phyloP scores from a whole-genome alignment of 352 stramenopile genomes.

The Globisporangium takayamanum region DNA sequence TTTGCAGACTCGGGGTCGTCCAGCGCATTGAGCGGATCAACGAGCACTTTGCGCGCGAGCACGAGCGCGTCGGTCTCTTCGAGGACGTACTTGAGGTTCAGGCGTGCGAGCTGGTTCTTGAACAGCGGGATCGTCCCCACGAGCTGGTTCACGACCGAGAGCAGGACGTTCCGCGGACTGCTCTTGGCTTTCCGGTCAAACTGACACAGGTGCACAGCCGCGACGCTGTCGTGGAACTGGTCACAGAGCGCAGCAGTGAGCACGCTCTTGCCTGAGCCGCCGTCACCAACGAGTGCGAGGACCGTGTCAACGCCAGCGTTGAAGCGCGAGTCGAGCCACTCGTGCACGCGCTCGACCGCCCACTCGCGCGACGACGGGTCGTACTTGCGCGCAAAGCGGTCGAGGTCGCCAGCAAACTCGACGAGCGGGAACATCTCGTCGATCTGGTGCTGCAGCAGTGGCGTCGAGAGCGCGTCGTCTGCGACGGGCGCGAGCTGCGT shows the following conservation, averaged over 20 bases:
- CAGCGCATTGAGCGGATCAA: constrained; percentile 64
- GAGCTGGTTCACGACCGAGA: constrained; percentile 82
- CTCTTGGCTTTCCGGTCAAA: constrained; percentile 77
- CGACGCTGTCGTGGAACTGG: constrained; percentile 44
- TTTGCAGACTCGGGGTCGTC: constrained; percentile 54
- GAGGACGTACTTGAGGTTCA: constrained; percentile 80
- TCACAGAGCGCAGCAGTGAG: constrained; percentile 47
- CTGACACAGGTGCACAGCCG: constrained; percentile 65
- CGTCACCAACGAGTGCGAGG: constrained; percentile 61
- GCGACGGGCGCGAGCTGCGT: constrained; percentile 63
- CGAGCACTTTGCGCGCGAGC: constrained; percentile 63
- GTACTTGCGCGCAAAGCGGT: constrained; percentile 29
- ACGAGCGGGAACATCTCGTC: constrained; percentile 80
- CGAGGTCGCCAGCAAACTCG: constrained; percentile 50
- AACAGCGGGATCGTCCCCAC: constrained; percentile 53
- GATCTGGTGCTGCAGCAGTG: constrained; percentile 59
- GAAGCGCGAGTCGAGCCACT: constrained; percentile 72
- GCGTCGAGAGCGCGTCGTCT: constrained; percentile 60
- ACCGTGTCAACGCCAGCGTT: constrained; percentile 51
- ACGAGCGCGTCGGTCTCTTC: constrained; percentile 65
- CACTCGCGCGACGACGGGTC: constrained; percentile 52
- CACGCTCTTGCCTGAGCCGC: constrained; percentile 64
- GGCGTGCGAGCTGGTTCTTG: constrained; percentile 74
- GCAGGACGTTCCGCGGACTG: constrained; percentile 57
- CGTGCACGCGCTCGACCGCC: constrained; percentile 57